Evolutionary conservation across 352 stramenopile genomes (phyloP).

Genomic region (Phytophthora litchii): DNA sequence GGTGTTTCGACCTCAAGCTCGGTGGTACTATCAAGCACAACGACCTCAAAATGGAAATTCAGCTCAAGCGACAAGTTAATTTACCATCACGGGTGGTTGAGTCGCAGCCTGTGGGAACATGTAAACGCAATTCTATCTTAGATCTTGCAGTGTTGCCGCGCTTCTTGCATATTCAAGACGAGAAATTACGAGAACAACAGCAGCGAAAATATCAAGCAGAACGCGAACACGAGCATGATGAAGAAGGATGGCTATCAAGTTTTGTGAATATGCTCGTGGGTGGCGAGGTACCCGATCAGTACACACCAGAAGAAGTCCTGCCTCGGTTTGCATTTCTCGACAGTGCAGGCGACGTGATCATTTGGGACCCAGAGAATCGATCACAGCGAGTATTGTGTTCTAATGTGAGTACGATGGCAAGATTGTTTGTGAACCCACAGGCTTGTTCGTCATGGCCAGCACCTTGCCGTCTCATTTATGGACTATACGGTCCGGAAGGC

Average conservation of each 20-base stretch:
- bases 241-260: conserved; percentile 65
- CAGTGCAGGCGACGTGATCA: conserved; percentile 58
- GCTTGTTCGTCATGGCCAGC: conserved; percentile 61
- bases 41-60: conserved; percentile 44
- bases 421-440: conserved; percentile 48
- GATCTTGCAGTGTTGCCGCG: conserved; percentile 66
- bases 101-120: conserved; percentile 18
- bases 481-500: conserved; percentile 74
- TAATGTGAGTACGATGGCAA: conserved; percentile 70
- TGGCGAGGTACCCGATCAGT: conserved; percentile 74
- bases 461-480: conserved; percentile 67
- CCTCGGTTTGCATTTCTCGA: conserved; percentile 71
- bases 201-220: conserved; percentile 38
- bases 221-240: conserved; percentile 52
- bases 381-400: conserved; percentile 67
- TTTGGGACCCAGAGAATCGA: conserved; percentile 80
- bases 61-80: conserved; percentile 52
- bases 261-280: conserved; percentile 66
- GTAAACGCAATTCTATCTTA: conserved; percentile 24
- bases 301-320: conserved; percentile 68
- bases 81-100: conserved; percentile 46
- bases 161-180: conserved; percentile 59
- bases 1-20: conserved; percentile 52
- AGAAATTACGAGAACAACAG: conserved; percentile 40
- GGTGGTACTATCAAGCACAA: conserved; percentile 51